Conservation (phyloP, 257 asterid species). For the Lithospermum erythrorhizon region DNA sequence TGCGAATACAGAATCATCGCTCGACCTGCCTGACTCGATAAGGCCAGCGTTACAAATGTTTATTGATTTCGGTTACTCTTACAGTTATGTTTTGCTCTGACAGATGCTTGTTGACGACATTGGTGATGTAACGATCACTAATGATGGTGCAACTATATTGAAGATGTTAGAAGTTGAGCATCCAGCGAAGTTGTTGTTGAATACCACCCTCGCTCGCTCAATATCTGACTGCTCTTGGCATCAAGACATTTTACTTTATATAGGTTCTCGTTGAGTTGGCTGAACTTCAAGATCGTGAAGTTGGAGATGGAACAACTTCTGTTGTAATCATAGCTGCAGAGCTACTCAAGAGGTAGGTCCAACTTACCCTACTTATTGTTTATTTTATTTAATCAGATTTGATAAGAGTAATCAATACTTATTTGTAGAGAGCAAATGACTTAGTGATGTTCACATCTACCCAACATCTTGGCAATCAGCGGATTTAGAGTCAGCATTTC, state of each 20-base stretch:
- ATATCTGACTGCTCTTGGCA: too few species aligned
- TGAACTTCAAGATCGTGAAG: constrained; percentile 96
- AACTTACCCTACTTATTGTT: background rate
- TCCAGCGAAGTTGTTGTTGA: too few species aligned
- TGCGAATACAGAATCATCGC: constrained; percentile 86
- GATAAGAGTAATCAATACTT: background rate
- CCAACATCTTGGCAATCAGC: constrained; percentile 94
- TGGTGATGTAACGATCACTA: constrained; percentile 97
- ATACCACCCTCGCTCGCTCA: background rate
- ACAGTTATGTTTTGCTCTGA: background rate
- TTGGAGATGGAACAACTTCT: constrained; percentile 98
- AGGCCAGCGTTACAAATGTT: constrained; percentile 32
- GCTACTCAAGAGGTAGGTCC: constrained; percentile 79
- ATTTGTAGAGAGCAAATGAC: constrained; percentile 86
- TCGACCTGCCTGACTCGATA: constrained; percentile 97
- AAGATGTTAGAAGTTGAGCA: constrained; percentile 98
- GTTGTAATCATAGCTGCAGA: constrained; percentile 96
- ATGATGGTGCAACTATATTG: constrained; percentile 95
- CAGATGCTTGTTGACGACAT: constrained; percentile 99
- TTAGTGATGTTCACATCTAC: constrained; percentile 85
- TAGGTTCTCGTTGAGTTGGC: constrained; percentile 99
- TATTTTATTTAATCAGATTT: background rate
- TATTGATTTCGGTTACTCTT: too few species aligned
- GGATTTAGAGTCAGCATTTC: constrained; percentile 64
- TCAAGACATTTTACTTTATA: background rate